phyloP scores from a whole-genome alignment of 1,284 basidiomycete genomes.

The Amylostereum chailletii region DNA sequence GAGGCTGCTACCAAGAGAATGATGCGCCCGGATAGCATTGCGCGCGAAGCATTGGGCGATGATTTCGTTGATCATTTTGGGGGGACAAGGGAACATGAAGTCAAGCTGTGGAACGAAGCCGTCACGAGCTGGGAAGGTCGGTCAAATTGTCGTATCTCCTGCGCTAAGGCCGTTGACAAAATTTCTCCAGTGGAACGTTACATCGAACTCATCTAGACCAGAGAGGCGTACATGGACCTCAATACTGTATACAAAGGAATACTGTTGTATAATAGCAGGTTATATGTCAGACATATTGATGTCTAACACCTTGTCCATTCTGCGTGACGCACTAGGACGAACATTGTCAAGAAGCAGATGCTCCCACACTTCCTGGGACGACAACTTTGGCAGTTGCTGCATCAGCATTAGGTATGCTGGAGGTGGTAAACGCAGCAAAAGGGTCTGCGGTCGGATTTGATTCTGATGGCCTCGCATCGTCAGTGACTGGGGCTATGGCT shows the following conservation, averaged over 20 bases:
- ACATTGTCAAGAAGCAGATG: no score
- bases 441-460: no score
- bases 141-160: constrained; percentile 14
- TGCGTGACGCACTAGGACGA: no score
- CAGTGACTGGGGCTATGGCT: not conserved
- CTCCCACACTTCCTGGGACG: no score
- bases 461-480: no score
- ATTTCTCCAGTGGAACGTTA: constrained; percentile 67
- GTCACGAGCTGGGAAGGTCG: constrained; percentile 93
- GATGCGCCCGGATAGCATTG: constrained; percentile 72
- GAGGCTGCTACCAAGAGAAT: constrained; percentile 75
- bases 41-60: constrained; percentile 81
- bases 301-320: no score
- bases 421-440: no score
- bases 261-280: not conserved
- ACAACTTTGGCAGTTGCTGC: no score
- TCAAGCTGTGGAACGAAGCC: constrained; percentile 78
- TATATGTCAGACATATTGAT: no score
- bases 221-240: not conserved
- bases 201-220: constrained; percentile 61
- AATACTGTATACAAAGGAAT: not conserved
- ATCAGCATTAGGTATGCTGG: no score
- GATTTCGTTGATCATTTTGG: constrained; percentile 91
- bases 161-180: not conserved
- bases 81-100: constrained; percentile 86